Conservation (phyloP, 495 filamentous ascomycete species). For the Aspergillus hancockii region DNA sequence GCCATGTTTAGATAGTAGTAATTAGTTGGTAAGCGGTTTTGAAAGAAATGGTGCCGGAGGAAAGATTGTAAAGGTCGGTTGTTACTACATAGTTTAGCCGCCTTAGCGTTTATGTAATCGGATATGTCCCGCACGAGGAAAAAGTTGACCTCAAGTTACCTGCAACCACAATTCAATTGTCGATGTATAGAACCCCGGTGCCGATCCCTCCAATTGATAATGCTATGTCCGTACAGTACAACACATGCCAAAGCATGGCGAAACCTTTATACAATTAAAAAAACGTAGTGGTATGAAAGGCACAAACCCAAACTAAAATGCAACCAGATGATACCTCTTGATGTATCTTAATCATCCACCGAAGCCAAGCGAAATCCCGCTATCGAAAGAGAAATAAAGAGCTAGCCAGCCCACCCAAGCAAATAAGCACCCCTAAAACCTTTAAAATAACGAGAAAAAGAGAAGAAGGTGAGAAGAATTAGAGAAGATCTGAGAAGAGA, state of each 20-base stretch:
- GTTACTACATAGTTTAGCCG: too few relatives aligned
- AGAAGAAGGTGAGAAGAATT: constrained; percentile 15
- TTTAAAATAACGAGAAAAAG: constrained; percentile 21
- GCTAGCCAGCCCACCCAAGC: constrained; percentile 17
- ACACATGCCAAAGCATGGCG: not conserved
- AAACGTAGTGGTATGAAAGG: constrained; percentile 4
- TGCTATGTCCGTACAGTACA: constrained; percentile 8
- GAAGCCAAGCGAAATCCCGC: constrained; percentile 5
- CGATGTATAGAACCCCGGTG: not conserved
- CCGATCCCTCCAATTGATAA: not conserved
- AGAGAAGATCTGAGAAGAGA: constrained; percentile 20
- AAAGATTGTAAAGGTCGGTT: too few relatives aligned
- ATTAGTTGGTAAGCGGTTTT: too few relatives aligned
- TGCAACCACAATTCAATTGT: too few relatives aligned
- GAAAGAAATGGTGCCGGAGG: too few relatives aligned
- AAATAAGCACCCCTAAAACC: constrained; percentile 13
- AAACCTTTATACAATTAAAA: constrained; percentile 10
- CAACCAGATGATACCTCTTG: constrained; percentile 6
- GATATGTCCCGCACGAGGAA: too few relatives aligned
- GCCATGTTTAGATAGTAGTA: too few relatives aligned
- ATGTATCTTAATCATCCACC: not conserved
- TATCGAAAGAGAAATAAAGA: not conserved
- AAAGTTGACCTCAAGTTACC: not conserved
- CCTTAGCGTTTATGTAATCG: too few relatives aligned
- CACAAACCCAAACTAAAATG: constrained; percentile 4